phyloP scores from a whole-genome alignment of 164 flowering plant genomes.

The Kingdonia uniflora region DNA sequence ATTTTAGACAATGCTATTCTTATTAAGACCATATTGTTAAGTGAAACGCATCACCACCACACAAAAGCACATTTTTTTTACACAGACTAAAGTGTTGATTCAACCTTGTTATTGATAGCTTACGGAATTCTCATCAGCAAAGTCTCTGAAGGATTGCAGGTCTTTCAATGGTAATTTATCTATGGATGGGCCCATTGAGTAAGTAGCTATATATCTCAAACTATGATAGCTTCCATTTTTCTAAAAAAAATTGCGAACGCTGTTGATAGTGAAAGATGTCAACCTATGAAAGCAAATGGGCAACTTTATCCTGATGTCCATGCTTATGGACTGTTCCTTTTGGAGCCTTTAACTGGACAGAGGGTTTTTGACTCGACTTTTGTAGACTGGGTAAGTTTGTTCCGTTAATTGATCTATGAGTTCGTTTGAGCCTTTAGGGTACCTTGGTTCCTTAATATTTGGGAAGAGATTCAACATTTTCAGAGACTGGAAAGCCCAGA shows the following conservation, averaged over 20 bases:
- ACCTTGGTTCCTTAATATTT: no score
- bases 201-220: no score
- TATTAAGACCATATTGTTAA: no score
- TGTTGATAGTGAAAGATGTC: constrained; percentile 13
- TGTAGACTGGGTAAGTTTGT: constrained; percentile 26
- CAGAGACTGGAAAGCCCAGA: no score
- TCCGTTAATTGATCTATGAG: no score
- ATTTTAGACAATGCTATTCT: no score
- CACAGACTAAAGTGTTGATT: background rate
- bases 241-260: no score
- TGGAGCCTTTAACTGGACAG: constrained; percentile 37
- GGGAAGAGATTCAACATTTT: no score
- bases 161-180: constrained; percentile 6
- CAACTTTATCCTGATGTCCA: constrained; percentile 19
- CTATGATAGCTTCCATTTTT: no score
- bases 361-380: constrained; percentile 7
- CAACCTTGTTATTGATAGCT: constrained; percentile 21
- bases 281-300: constrained; percentile 11
- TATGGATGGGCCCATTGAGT: constrained; percentile 10
- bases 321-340: constrained; percentile 32
- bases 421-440: no score
- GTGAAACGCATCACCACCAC: no score
- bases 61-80: no score
- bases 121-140: constrained; percentile 21
- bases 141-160: constrained; percentile 18